Base-by-base conservation (phyloP, 2,329 filamentous ascomycete species). In the Massarina eburnea region DNA sequence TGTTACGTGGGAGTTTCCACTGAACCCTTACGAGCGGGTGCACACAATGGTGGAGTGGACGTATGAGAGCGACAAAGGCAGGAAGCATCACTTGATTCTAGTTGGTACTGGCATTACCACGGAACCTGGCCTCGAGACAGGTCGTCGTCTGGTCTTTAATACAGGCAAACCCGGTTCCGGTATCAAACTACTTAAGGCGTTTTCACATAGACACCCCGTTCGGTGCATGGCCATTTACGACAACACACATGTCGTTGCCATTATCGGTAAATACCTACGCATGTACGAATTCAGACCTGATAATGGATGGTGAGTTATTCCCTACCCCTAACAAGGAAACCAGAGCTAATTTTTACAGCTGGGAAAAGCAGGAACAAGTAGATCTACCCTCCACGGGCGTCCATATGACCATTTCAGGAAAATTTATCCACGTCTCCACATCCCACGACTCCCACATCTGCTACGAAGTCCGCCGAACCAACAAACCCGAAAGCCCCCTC, bases 11-110 rank as follows among this genome's bases (percentile, higher is more conserved):
- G 78, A 85, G 22, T 76, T 74, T 14, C 78, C 79, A 3, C 71
- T 90, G 14, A 76, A 80, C 35, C 52, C 68, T 1, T 79, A 79
- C 1, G 83, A 87, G 51, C 76, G 75, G 30, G 79, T 91, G 1
- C 74, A 81, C 34, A 76, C 80, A 1, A 65, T 91, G 7, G 66
- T 78, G 1, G 83, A 88, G 49, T 91, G 87, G 87, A 64, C 74
- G 4, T 82, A 80, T 50, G 69, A 73, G 24, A 80, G 80, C 44
- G 75, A 80, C 29, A 48, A 55, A 4, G 75, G 73, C n/a, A 80
- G 78, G 44, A 76, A 70, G 0, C 86, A 85, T 66, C 76, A 80
- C 1, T 86, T 83, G 59, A 73, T 89, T 24, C 74, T 89, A 12
- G 76, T 87, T 9, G 76, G 80, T 3, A 81, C 80, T 14, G 62